Evolutionary conservation across 1,284 basidiomycete genomes (phyloP).

Genomic region (Malassezia psittaci): DNA sequence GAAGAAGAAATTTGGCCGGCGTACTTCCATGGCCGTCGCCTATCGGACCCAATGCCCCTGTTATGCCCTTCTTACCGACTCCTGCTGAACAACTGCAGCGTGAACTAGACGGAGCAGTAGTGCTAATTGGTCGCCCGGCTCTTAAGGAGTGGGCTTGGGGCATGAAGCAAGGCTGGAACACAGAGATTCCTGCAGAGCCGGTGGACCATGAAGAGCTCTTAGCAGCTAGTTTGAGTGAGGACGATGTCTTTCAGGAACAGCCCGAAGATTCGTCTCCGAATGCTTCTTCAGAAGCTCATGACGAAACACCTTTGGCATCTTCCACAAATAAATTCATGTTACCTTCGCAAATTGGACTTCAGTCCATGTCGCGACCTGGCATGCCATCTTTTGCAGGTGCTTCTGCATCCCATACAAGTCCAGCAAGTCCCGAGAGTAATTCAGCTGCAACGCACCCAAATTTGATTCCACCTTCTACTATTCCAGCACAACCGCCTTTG

Average conservation of each 20-base stretch:
- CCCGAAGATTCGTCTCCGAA: slow-evolving; percentile 1
- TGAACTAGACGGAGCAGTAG: slow-evolving; percentile 67
- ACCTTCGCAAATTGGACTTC: slow-evolving; percentile 16
- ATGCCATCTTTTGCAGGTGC: not conserved
- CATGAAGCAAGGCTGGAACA: slow-evolving; percentile 69
- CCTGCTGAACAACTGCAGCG: slow-evolving; percentile 56
- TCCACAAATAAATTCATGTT: slow-evolving; percentile 15
- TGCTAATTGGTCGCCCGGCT: slow-evolving; percentile 80
- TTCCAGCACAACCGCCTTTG: slow-evolving; percentile 71
- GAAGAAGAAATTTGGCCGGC: slow-evolving; percentile 52
- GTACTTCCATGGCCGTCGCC: slow-evolving; percentile 34
- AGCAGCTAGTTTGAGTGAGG: slow-evolving; percentile 59
- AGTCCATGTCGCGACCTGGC: not conserved
- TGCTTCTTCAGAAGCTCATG: slow-evolving; percentile 16
- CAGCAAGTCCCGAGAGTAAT: not conserved
- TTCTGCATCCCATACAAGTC: not conserved
- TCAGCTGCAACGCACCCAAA: not conserved
- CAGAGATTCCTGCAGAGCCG: slow-evolving; percentile 50
- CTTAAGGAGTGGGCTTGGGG: slow-evolving; percentile 91
- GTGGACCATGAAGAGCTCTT: slow-evolving; percentile 62
- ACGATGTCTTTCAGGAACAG: slow-evolving; percentile 66
- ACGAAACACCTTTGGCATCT: slow-evolving; percentile 24
- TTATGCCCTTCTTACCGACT: slow-evolving; percentile 56
- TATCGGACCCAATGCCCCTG: slow-evolving; percentile 48
- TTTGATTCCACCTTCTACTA: slow-evolving; percentile 33